A percentile compares a stretch with the other conserved stretches of the same genome.
Conservation (phyloP, 139 green algal species). For the Dunaliella primolecta region DNA sequence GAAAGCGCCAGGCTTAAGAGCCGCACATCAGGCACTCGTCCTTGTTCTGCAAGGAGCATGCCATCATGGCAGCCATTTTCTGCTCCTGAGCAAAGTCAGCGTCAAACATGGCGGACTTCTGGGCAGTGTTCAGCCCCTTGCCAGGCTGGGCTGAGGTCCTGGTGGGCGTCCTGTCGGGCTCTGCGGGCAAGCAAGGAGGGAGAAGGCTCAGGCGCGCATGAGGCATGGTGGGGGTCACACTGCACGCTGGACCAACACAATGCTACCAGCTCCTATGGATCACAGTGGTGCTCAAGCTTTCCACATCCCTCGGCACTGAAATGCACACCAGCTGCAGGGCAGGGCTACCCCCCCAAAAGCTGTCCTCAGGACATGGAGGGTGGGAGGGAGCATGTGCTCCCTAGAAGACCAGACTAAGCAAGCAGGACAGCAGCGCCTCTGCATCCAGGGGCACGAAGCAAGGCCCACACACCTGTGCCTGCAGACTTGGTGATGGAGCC, state of each 20-base stretch:
- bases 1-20: slow-evolving; percentile 46
- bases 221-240: slow-evolving; percentile 16
- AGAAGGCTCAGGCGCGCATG: no score
- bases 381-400: no score
- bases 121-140: slow-evolving; percentile 4
- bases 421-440: no score
- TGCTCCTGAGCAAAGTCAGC: slow-evolving; percentile 54
- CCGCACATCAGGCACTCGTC: slow-evolving; percentile 95
- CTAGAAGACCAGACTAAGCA: no score
- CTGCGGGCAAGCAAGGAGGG: background rate
- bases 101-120: slow-evolving; percentile 9
- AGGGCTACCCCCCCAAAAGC: no score
- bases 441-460: no score
- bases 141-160: background rate
- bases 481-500: slow-evolving; percentile 11
- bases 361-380: no score
- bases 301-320: no score
- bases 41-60: slow-evolving; percentile 96
- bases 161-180: slow-evolving; percentile 22
- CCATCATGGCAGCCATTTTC: slow-evolving; percentile 76
- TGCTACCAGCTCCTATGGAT: no score
- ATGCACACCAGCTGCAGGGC: no score
- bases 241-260: no score
- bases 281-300: no score
- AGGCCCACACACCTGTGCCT: background rate